Conservation (phyloP, 345 rosid genomes). For the thale cress (Arabidopsis thaliana) region TAIR10.1 NC_003074.8:8161001-8161500, state of each 20-base stretch:
- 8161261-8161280: slow-evolving; percentile 54
- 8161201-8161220: slow-evolving; percentile 63
- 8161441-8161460: slow-evolving; percentile 61
- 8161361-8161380: slow-evolving; percentile 74
- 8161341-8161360: slow-evolving; percentile 84
- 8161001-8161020: slow-evolving; percentile 70
- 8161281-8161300: slow-evolving; percentile 73
- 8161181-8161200: slow-evolving; percentile 62
- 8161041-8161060: slow-evolving; percentile 57
- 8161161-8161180: slow-evolving; percentile 52
- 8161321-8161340: slow-evolving; percentile 74
- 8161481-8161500: slow-evolving; percentile 91
- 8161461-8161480: slow-evolving; percentile 89
- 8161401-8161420: slow-evolving; percentile 58
- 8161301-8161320: slow-evolving; percentile 76
- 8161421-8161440: slow-evolving; percentile 63
- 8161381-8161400: slow-evolving; percentile 80
- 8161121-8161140: slow-evolving; percentile 70
- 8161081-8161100: slow-evolving; percentile 89
- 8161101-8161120: slow-evolving; percentile 84
- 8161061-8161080: slow-evolving; percentile 87
- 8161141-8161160: slow-evolving; percentile 70
- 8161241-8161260: slow-evolving; percentile 53
- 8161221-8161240: slow-evolving; percentile 50
- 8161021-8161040: slow-evolving; percentile 53